A percentile compares a stretch with the other conserved stretches of the same genome.
phyloP scores from a whole-genome alignment of 208 protist species.

The Acanthamoeba lenticulata region DNA sequence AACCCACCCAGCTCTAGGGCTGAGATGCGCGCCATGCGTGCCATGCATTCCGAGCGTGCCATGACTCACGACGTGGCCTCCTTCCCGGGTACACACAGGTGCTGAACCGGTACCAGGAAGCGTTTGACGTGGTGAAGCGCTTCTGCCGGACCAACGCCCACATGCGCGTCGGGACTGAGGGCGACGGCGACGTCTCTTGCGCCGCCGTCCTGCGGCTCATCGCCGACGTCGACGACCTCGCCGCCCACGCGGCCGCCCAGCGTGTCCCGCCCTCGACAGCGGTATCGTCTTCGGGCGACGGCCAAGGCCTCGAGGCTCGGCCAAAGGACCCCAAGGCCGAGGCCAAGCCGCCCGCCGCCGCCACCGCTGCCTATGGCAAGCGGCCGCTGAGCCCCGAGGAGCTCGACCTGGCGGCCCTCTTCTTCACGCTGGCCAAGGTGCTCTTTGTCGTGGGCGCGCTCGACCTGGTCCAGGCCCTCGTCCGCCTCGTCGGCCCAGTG shows the following conservation, averaged over 20 bases:
- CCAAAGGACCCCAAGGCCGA: not conserved
- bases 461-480: slow-evolving; percentile 65
- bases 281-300: not conserved
- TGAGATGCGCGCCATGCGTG: not conserved
- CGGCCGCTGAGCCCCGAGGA: slow-evolving; percentile 67
- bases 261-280: not conserved
- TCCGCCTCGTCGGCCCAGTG: slow-evolving; percentile 47
- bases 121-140: not conserved
- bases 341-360: not conserved
- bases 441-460: slow-evolving; percentile 79
- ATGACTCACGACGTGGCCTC: too few relatives aligned
- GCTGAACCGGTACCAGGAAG: not conserved
- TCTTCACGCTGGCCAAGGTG: slow-evolving; percentile 80
- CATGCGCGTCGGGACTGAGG: not conserved
- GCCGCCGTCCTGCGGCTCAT: not conserved
- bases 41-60: too few relatives aligned
- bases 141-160: not conserved
- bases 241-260: not conserved
- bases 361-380: not conserved
- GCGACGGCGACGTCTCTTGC: not conserved
- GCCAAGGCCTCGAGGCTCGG: not conserved
- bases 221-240: not conserved
- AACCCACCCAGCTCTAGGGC: not conserved
- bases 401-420: slow-evolving; percentile 81
- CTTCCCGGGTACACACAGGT: too few relatives aligned